Evolutionary conservation across 805 yeast species (phyloP).

Genomic region (Tetrapisispora taiwanensis): DNA sequence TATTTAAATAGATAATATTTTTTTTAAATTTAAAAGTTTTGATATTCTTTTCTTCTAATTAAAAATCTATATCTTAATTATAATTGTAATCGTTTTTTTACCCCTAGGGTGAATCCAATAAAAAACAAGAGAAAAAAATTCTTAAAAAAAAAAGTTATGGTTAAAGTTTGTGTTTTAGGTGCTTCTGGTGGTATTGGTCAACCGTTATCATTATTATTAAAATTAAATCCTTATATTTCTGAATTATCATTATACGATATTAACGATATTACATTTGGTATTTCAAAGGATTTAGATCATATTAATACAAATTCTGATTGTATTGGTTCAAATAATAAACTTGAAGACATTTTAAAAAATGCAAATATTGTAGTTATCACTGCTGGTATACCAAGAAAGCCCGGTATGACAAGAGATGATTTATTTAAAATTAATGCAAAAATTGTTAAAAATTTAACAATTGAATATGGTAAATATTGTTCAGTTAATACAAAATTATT

Average conservation of each 20-base stretch:
- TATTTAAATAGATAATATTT: too few species aligned
- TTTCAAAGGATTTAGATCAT: conserved; percentile 71
- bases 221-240: conserved; percentile 61
- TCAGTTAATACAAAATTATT: conserved; percentile 58
- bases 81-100: too few species aligned
- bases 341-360: conserved; percentile 59
- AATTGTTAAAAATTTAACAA: conserved; percentile 67
- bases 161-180: conserved; percentile 68
- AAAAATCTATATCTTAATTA: too few species aligned
- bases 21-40: too few species aligned
- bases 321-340: conserved; percentile 51
- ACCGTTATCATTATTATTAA: conserved; percentile 55
- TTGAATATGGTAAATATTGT: conserved; percentile 53
- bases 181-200: conserved; percentile 84
- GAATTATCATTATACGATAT: conserved; percentile 64
- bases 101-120: too few species aligned
- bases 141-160: too few species aligned
- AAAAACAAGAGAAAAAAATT: too few species aligned
- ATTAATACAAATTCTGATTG: conserved; percentile 65
- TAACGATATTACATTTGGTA: conserved; percentile 62
- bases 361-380: conserved; percentile 84
- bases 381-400: conserved; percentile 85
- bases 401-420: conserved; percentile 85
- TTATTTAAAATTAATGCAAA: conserved; percentile 77
- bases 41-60: too few species aligned